Base-by-base conservation (phyloP, 805 yeast genomes). In the Nakazawaea pomicola region DNA sequence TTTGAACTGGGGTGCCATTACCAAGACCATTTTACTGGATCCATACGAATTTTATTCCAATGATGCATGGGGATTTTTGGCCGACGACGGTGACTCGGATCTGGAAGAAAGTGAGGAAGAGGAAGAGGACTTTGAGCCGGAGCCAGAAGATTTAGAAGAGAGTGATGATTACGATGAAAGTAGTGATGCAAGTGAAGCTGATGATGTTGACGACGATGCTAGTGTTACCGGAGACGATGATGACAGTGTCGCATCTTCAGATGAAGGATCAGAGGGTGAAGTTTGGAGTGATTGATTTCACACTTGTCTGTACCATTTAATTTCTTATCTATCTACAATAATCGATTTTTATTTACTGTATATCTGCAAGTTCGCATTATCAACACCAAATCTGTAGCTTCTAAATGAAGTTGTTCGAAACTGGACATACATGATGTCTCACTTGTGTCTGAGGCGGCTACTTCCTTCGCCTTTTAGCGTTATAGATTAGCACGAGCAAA, bases 61-160 rank as follows among this genome's bases (percentile, higher is more conserved):
- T 54, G 99, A 98, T 42, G 99, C 99, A 40, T 93, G 99, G 99
- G 74, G 78, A 21, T 88, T 93, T 75, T 74, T 93, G 61, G 86
- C 89, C 21, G 91, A 93, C 31, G 91, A 81, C 34, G 89, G 90
- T 16, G 96, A 82, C 44, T 83, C 76, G 37, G 95, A 78, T 46
- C 77, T 69, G 24, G 84, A 76, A 15, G 80, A 74, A 36, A 84
- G 76, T 32, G 81, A 76, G 33, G 84, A 77, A 46, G 93, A 83
- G 54, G 65, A 70, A 33, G 95, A 83, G 54, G 78, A 72, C 29
- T 82, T 80, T 52, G 87, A 82, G 57, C 88, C 77, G 38, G 80
- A 73, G 21, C 82, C 74, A 18, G 78, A 65, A 21, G 74, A 75
- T 49, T 83, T 74, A 41, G 74, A 64, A 42, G 69, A 66, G 3